A percentile compares a stretch with the other conserved stretches of the same genome.
Conservation (phyloP, 2,329 filamentous ascomycete genomes). For the Neonectria neomacrospora region DNA sequence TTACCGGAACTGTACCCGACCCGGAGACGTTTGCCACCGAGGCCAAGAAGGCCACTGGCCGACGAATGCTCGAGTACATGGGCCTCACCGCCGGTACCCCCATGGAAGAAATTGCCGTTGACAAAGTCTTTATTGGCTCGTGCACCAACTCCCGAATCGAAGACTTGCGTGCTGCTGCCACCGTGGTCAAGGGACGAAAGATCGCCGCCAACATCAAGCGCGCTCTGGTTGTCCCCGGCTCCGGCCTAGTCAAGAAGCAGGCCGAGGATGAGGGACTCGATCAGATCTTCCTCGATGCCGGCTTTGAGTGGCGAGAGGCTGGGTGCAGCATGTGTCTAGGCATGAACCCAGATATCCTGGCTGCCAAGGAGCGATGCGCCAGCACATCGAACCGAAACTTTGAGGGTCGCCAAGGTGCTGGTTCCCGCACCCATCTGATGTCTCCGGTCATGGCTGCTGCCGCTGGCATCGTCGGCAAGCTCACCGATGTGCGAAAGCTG, state of each 20-base stretch:
- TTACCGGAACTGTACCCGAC: conserved; percentile 89
- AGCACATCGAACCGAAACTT: conserved; percentile 98
- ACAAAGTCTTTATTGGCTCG: conserved; percentile 98
- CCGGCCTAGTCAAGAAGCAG: conserved; percentile 90
- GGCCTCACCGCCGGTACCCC: conserved; percentile 85
- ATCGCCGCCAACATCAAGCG: conserved; percentile 89
- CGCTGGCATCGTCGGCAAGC: conserved; percentile 87
- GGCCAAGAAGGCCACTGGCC: conserved; percentile 81
- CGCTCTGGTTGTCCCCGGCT: conserved; percentile 96
- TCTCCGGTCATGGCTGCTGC: conserved; percentile 97
- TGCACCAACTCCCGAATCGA: conserved; percentile 98
- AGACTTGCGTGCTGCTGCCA: conserved; percentile 88
- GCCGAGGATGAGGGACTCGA: conserved; percentile 93
- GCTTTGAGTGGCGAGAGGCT: conserved; percentile 98
- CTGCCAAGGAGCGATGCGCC: conserved; percentile 91
- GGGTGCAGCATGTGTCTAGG: conserved; percentile 99
- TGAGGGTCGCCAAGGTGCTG: conserved; percentile 93
- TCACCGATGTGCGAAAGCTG: conserved; percentile 89
- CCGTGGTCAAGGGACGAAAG: conserved; percentile 87
- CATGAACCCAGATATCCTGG: conserved; percentile 98
- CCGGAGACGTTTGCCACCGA: conserved; percentile 87
- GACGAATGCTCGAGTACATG: conserved; percentile 94
- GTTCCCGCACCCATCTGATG: conserved; percentile 93
- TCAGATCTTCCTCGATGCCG: conserved; percentile 89
- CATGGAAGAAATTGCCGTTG: conserved; percentile 90